Base-by-base conservation (phyloP, 208 protist genomes). In the Lotmaria passim region DNA sequence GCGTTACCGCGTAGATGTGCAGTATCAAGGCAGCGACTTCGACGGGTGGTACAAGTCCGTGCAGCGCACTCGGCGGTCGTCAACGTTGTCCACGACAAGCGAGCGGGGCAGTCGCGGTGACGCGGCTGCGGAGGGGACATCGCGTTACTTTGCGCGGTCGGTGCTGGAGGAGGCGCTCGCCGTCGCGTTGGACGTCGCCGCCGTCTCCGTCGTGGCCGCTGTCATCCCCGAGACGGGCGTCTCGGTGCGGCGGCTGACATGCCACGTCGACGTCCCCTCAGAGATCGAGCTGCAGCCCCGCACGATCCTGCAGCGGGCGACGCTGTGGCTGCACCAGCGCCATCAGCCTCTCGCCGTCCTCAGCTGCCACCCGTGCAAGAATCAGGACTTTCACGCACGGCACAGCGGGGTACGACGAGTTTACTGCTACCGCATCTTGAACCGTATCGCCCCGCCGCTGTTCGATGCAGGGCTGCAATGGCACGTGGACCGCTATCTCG, bases 361-460 rank as follows among this genome's bases (percentile, higher is more conserved):
- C 12, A 74, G 67, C 58, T 96, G 83, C 63, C 77, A 90, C 36
- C 87, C 73, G 23, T 94, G 91, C 76, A 64, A 51, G 24, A 91
- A 90, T 44, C 89, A 90, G 52, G 78, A 91, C 55, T 96, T 94
- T 51, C 92, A 96, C 70, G 92, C 92, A 21, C 87, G 92, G n/a
- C 87, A 94, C 66, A 73, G 58, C 39, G 89, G 83, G 0, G 73
- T 90, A 65, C 77, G 86, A 41, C 85, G 92, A 5, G 78, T 95
- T 26, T 96, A 96, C 79, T 85, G 85, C 56, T 96, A 96, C 67
- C 92, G 92, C 57, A 93, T 96, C 46, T 78, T 93, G n/a, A 96
- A 96, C 73, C 89, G 92, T 36, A 78, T 96, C 21, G 92, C 92
- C 0, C 92, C 92, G 4, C 92, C 92, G 24, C 72, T 96, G 23